phyloP scores from a whole-genome alignment of 257 asterid genomes.

The Oldenlandia corymbosa region DNA sequence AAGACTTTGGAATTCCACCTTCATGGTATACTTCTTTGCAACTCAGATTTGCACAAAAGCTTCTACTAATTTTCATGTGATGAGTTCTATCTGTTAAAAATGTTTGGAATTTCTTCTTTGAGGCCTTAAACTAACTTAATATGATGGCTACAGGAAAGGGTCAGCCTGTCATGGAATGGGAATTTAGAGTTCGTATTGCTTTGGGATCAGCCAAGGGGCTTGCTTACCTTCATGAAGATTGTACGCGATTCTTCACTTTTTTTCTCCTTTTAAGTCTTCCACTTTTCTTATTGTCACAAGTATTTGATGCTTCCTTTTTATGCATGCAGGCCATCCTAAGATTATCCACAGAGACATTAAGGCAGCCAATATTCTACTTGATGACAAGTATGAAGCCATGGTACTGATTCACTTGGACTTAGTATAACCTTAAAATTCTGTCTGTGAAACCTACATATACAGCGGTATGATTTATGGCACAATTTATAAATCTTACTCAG shows the following conservation, averaged over 20 bases:
- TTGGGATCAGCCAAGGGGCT: conserved; percentile 91
- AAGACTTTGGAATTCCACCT: conserved; percentile 81
- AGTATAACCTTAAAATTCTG: too few species aligned
- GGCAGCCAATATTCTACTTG: conserved; percentile 50
- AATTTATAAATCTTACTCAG: conserved; percentile 28
- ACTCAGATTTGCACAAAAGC: background rate
- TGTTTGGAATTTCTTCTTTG: background rate
- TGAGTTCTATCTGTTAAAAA: background rate
- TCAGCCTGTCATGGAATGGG: conserved; percentile 71
- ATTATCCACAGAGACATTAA: conserved; percentile 55
- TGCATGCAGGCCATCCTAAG: conserved; percentile 42
- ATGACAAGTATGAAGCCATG: conserved; percentile 48
- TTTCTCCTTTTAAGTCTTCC: background rate
- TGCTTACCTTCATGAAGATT: conserved; percentile 91
- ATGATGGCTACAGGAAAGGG: conserved; percentile 47
- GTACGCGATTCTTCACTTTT: conserved; percentile 30
- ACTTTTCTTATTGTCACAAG: background rate
- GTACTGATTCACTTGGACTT: conserved; percentile 12
- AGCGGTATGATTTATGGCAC: background rate
- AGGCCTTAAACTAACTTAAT: background rate
- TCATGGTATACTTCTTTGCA: conserved; percentile 39
- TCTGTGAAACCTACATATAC: background rate
- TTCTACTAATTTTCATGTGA: background rate
- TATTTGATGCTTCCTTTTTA: background rate
- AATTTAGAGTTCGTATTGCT: conserved; percentile 69